phyloP scores from a whole-genome alignment of 768 basidiomycete genomes.

The Leucocoprinus sp. region DNA sequence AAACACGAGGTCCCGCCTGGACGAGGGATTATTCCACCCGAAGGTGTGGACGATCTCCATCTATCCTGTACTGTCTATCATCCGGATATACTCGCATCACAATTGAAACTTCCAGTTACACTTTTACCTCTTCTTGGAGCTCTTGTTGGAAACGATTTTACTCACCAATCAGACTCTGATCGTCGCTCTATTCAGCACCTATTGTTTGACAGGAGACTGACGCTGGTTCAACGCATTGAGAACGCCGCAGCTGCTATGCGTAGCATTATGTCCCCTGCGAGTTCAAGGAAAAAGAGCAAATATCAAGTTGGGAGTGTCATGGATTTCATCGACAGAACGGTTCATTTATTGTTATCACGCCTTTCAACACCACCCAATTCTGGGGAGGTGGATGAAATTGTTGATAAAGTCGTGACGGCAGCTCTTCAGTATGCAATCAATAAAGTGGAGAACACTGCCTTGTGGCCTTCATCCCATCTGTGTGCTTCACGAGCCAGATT shows the following conservation, averaged over 20 bases:
- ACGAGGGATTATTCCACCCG: slow-evolving; percentile 50
- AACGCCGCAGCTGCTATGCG: slow-evolving; percentile 52
- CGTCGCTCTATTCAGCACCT: slow-evolving; percentile 45
- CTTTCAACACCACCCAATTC: slow-evolving; percentile 40
- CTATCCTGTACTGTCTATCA: slow-evolving; percentile 53
- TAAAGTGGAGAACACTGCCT: slow-evolving; percentile 36
- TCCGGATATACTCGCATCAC: slow-evolving; percentile 51
- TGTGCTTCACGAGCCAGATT: slow-evolving; percentile 48
- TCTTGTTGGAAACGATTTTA: slow-evolving; percentile 76
- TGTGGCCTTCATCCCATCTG: slow-evolving; percentile 56
- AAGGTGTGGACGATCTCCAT: slow-evolving; percentile 31
- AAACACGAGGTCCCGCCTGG: slow-evolving; percentile 24
- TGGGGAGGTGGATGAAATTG: slow-evolving; percentile 57
- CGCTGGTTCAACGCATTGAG: slow-evolving; percentile 56
- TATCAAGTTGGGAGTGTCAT: slow-evolving; percentile 61
- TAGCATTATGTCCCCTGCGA: slow-evolving; percentile 40
- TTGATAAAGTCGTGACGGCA: slow-evolving; percentile 64
- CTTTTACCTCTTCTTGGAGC: slow-evolving; percentile 74
- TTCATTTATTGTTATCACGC: slow-evolving; percentile 47
- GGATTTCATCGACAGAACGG: slow-evolving; percentile 67
- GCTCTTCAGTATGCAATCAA: slow-evolving; percentile 75
- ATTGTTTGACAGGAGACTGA: slow-evolving; percentile 60
- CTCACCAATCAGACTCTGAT: slow-evolving; percentile 40
- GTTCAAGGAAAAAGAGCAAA: slow-evolving; percentile 41
- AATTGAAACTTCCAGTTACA: slow-evolving; percentile 58